Percentiles rank a stretch among this genome's conserved stretches.
Evolutionary conservation across 2,329 filamentous ascomycete species (phyloP).

Genomic region (Daldinia sp.): DNA sequence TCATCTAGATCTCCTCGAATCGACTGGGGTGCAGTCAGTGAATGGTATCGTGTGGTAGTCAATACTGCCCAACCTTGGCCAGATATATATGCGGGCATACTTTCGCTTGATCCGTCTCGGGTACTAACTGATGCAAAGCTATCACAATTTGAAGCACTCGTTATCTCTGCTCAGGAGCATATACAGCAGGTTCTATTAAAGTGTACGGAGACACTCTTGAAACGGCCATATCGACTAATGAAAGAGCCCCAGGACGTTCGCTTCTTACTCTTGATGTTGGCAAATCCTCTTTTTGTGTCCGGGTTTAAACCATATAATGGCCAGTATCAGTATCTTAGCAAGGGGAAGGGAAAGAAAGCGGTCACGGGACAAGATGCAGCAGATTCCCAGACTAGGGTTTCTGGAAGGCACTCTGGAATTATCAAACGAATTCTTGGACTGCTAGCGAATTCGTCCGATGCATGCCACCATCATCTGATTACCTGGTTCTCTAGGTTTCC

Average conservation of each 20-base stretch:
- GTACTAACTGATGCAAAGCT: slow-evolving; percentile 49
- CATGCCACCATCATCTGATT: slow-evolving; percentile 79
- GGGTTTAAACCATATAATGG: slow-evolving; percentile 53
- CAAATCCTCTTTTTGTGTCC: slow-evolving; percentile 77
- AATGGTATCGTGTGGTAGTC: slow-evolving; percentile 78
- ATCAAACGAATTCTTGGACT: slow-evolving; percentile 86
- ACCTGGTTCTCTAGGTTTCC: slow-evolving; percentile 80
- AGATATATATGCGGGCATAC: slow-evolving; percentile 64
- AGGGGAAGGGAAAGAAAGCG: slow-evolving; percentile 28
- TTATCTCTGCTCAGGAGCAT: slow-evolving; percentile 70
- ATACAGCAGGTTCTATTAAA: slow-evolving; percentile 76
- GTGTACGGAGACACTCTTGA: slow-evolving; percentile 79
- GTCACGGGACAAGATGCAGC: slow-evolving; percentile 16
- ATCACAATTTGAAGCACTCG: slow-evolving; percentile 56
- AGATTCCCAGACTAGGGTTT: slow-evolving; percentile 31
- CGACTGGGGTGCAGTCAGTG: slow-evolving; percentile 74
- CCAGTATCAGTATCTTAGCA: slow-evolving; percentile 48
- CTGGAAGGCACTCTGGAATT: slow-evolving; percentile 79
- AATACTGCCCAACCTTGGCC: slow-evolving; percentile 75
- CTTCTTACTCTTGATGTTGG: slow-evolving; percentile 79
- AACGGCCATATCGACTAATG: slow-evolving; percentile 77
- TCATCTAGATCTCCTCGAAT: slow-evolving; percentile 72
- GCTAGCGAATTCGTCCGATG: slow-evolving; percentile 75
- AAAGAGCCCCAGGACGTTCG: slow-evolving; percentile 74
- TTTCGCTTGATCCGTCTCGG: slow-evolving; percentile 47